Percentiles rank a stretch among this genome's conserved stretches.
Evolutionary conservation across 2,329 filamentous ascomycete genomes (phyloP).

Genomic region (Cordyceps farinosa): DNA sequence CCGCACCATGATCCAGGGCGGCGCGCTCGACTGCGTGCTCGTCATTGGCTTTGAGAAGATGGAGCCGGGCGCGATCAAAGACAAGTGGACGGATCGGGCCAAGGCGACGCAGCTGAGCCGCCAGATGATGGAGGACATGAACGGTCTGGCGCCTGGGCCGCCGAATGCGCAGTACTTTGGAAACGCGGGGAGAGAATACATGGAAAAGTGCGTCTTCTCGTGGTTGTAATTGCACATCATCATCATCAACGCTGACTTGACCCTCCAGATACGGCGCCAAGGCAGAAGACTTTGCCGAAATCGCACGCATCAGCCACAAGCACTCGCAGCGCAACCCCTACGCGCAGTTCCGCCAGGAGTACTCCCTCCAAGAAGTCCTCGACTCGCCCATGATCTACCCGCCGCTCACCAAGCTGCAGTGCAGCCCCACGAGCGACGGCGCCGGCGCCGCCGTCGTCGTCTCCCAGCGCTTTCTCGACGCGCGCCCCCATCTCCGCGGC

Average conservation of each 20-base stretch:
- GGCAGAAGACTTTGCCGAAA: conserved; percentile 86
- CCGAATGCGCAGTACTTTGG: conserved; percentile 91
- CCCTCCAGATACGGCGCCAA: conserved; percentile 83
- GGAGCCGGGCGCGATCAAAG: conserved; percentile 80
- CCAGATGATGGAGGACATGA: conserved; percentile 77
- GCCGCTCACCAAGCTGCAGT: conserved; percentile 93
- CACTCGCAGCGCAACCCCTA: conserved; percentile 92
- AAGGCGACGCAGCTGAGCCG: conserved; percentile 70
- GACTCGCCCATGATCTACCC: conserved; percentile 73
- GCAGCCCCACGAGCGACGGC: conserved; percentile 93
- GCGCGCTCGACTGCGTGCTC: conserved; percentile 80
- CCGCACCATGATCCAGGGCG: conserved; percentile 71
- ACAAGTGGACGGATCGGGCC: conserved; percentile 77
- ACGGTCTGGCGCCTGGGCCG: conserved; percentile 76
- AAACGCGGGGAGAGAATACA: conserved; percentile 90
- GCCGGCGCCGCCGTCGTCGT: conserved; percentile 85
- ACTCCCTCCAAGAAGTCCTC: conserved; percentile 79
- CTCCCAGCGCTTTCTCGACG: conserved; percentile 82
- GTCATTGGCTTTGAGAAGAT: conserved; percentile 98
- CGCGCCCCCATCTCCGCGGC: conserved; percentile 65
- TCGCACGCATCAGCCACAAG: conserved; percentile 85
- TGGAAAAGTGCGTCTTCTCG: conserved; percentile 67
- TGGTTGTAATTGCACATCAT: conserved; percentile 81
- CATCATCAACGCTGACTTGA: conserved; percentile 88
- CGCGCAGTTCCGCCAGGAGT: conserved; percentile 91